Evolutionary conservation across 805 yeast genomes (phyloP).

Genomic region (Wickerhamiella bombiphila): DNA sequence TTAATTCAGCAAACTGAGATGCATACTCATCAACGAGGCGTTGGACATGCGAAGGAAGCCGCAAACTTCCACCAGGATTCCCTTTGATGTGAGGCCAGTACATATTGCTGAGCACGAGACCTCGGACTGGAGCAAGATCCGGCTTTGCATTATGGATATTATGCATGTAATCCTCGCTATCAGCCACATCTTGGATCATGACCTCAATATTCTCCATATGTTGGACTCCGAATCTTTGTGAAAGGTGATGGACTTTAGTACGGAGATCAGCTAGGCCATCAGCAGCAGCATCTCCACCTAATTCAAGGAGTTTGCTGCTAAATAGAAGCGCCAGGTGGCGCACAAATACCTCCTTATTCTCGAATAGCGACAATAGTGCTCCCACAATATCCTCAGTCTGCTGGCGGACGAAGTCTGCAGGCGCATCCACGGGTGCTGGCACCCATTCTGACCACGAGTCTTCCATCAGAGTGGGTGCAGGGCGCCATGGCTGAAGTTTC

Average conservation of each 20-base stretch:
- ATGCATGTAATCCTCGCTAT: constrained; percentile 20
- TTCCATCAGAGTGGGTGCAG: constrained; percentile 7
- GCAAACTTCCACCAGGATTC: constrained; percentile 2
- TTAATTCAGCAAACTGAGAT: constrained; percentile 25
- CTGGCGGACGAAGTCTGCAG: constrained; percentile 62
- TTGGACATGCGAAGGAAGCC: constrained; percentile 35
- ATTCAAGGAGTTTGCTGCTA: constrained; percentile 37
- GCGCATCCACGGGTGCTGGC: constrained; percentile 82
- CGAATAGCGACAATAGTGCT: constrained; percentile 56
- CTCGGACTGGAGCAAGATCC: constrained; percentile 26
- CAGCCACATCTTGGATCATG: constrained; percentile 46
- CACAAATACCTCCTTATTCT: constrained; percentile 50
- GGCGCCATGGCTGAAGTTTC: constrained; percentile 27
- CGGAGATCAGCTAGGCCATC: constrained; percentile 22
- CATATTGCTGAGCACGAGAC: constrained; percentile 55
- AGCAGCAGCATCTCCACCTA: neutral
- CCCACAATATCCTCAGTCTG: constrained; percentile 51
- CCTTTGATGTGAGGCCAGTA: constrained; percentile 59
- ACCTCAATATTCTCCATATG: constrained; percentile 62
- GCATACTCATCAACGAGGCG: constrained; percentile 28
- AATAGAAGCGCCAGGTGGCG: constrained; percentile 49
- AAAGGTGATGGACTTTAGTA: constrained; percentile 38
- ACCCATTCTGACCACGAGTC: constrained; percentile 40
- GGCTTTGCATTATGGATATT: constrained; percentile 13
- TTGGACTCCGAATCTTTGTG: constrained; percentile 48